phyloP scores from a whole-genome alignment of 2,329 filamentous ascomycete genomes.

The Lasiodiplodia citricola region DNA sequence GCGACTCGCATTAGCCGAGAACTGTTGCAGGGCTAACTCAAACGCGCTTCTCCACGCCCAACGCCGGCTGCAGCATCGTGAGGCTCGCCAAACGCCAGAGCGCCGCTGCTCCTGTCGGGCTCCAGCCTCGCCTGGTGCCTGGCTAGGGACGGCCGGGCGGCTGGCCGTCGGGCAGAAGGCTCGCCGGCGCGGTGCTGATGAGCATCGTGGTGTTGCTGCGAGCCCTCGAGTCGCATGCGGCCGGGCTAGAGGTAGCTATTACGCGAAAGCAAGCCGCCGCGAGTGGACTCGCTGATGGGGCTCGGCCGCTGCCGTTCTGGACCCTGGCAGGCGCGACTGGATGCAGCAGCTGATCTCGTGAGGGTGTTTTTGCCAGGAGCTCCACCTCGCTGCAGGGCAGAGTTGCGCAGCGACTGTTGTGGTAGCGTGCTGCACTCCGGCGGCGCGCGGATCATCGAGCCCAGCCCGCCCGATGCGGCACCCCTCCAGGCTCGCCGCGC shows the following conservation, averaged over 20 bases:
- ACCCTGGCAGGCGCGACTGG: constrained; percentile 10
- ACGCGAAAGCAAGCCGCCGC: constrained; percentile 10
- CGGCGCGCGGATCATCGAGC: constrained; percentile 12
- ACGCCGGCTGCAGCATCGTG: background rate
- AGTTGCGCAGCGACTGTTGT: background rate
- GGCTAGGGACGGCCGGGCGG: background rate
- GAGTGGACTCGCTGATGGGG: constrained; percentile 8
- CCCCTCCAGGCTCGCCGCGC: background rate
- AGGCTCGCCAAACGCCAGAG: constrained; percentile 8
- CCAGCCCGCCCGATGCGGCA: constrained; percentile 14
- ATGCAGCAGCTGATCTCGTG: constrained; percentile 23
- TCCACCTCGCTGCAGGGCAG: constrained; percentile 18
- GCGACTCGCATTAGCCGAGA: constrained; percentile 16
- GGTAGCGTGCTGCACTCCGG: background rate
- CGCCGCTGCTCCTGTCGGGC: background rate
- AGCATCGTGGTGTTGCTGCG: background rate
- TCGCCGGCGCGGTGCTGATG: background rate
- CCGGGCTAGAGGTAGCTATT: constrained; percentile 20
- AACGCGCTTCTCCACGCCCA: constrained; percentile 17
- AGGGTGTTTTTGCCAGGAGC: background rate
- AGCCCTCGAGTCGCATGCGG: constrained; percentile 9
- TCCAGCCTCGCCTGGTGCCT: background rate
- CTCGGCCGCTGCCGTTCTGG: background rate
- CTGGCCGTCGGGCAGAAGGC: background rate
- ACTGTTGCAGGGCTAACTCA: constrained; percentile 6